Evolutionary conservation across 768 basidiomycete species (phyloP).

Genomic region (Hemileccinum impolitum): DNA sequence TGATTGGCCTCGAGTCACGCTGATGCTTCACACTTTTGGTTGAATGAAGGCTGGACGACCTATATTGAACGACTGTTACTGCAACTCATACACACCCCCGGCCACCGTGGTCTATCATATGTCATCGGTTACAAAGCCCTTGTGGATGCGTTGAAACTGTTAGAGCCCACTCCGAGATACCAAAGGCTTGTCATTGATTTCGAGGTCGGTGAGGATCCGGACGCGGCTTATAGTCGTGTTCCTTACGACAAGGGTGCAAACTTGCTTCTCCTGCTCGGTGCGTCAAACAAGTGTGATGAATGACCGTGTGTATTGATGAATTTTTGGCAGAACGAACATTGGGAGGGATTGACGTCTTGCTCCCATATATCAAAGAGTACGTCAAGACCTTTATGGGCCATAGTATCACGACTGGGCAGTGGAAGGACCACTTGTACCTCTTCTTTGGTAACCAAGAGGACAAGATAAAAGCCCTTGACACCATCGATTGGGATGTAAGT

Average conservation of each 20-base stretch:
- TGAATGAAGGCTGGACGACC: slow-evolving; percentile 93
- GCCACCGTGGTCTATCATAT: slow-evolving; percentile 77
- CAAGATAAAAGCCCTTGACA: slow-evolving; percentile 46
- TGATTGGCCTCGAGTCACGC: slow-evolving; percentile 47
- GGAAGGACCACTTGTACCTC: slow-evolving; percentile 54
- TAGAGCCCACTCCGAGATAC: slow-evolving; percentile 59
- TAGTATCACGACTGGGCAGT: slow-evolving; percentile 55
- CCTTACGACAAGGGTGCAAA: slow-evolving; percentile 93
- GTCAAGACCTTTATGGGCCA: slow-evolving; percentile 51
- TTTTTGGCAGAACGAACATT: slow-evolving; percentile 43
- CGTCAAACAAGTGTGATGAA: background rate
- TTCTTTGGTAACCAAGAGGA: slow-evolving; percentile 45
- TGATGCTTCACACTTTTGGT: slow-evolving; percentile 79
- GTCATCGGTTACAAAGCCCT: slow-evolving; percentile 73
- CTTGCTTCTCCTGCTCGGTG: slow-evolving; percentile 80
- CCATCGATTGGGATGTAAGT: slow-evolving; percentile 56
- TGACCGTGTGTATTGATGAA: background rate
- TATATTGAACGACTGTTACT: slow-evolving; percentile 86
- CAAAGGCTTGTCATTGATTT: slow-evolving; percentile 79
- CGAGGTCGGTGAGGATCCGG: slow-evolving; percentile 69
- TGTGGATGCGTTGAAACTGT: slow-evolving; percentile 63
- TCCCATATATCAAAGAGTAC: slow-evolving; percentile 57
- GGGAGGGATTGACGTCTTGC: slow-evolving; percentile 53
- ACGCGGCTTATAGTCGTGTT: slow-evolving; percentile 69
- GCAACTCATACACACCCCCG: slow-evolving; percentile 64